phyloP scores from a whole-genome alignment of 1,284 basidiomycete species.

The Meira nashicola region DNA sequence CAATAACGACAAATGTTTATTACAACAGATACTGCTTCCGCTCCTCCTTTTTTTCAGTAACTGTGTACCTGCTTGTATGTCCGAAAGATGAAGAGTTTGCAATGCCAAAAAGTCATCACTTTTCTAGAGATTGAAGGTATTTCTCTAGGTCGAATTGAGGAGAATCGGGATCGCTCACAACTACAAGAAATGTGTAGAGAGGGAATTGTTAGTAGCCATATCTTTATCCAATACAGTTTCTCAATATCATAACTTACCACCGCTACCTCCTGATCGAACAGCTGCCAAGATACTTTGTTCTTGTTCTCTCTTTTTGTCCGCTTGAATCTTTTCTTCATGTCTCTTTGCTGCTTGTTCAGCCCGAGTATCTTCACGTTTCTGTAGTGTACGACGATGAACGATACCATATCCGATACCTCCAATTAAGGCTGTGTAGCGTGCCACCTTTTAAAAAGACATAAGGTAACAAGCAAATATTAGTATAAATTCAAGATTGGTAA shows the following conservation, averaged over 20 bases:
- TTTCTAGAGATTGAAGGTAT: constrained; percentile 59
- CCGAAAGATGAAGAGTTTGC: not conserved
- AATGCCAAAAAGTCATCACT: constrained; percentile 19
- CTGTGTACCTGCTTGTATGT: no score
- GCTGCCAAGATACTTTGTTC: constrained; percentile 54
- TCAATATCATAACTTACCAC: constrained; percentile 3
- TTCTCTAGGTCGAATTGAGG: constrained; percentile 95
- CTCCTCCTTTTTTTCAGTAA: no score
- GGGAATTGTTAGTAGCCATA: not conserved
- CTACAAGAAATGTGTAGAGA: constrained; percentile 12
- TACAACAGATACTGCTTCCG: no score
- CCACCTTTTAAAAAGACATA: constrained; percentile 65
- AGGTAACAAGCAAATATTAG: not conserved
- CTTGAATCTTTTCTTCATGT: constrained; percentile 60
- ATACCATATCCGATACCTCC: constrained; percentile 88
- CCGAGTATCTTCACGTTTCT: constrained; percentile 73
- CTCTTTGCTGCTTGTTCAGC: constrained; percentile 60
- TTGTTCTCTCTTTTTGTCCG: constrained; percentile 66
- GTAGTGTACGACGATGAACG: constrained; percentile 82
- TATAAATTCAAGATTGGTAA: not conserved
- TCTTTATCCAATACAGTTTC: not conserved
- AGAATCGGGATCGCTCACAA: constrained; percentile 78
- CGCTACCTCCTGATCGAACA: constrained; percentile 13
- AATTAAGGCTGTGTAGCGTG: constrained; percentile 86
- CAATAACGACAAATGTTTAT: no score